Conservation (phyloP, 2,329 filamentous ascomycete species). For the Beauveria caledonica region DNA sequence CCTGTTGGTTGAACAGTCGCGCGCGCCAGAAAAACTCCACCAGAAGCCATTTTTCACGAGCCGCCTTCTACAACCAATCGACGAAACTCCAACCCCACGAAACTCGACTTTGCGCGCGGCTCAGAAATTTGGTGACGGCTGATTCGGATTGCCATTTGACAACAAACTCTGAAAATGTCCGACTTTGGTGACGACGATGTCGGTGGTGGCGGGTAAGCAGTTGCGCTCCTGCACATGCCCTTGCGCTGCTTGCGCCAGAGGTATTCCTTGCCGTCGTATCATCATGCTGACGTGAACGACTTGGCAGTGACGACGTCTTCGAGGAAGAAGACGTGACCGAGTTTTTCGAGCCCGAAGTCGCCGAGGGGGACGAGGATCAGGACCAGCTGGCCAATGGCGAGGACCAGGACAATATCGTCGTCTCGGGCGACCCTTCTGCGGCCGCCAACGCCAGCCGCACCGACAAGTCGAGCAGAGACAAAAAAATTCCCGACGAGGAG, state of each 20-base stretch:
- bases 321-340: constrained; percentile 61
- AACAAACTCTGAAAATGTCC: constrained; percentile 47
- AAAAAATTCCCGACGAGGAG: constrained; percentile 84
- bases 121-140: constrained; percentile 9
- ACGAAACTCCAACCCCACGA: not conserved
- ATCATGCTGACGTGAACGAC: not conserved
- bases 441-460: constrained; percentile 46
- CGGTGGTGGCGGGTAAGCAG: constrained; percentile 47
- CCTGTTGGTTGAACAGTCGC: constrained; percentile 15
- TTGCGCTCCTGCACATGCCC: not conserved
- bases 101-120: not conserved
- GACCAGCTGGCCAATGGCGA: constrained; percentile 45
- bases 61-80: not conserved
- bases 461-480: constrained; percentile 58
- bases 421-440: constrained; percentile 54
- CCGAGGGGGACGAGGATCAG: constrained; percentile 41
- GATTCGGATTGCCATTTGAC: not conserved
- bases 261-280: not conserved
- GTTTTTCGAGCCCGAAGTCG: constrained; percentile 46
- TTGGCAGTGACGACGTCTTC: constrained; percentile 56
- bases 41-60: constrained; percentile 24
- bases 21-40: constrained; percentile 24
- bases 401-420: constrained; percentile 51
- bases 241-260: constrained; percentile 7
- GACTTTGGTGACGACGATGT: constrained; percentile 63